These are phyloP conservation scores for Microthlaspi erraticum DNA, from an alignment of 345 rosid species.

Conservation along the genomic window DNA sequence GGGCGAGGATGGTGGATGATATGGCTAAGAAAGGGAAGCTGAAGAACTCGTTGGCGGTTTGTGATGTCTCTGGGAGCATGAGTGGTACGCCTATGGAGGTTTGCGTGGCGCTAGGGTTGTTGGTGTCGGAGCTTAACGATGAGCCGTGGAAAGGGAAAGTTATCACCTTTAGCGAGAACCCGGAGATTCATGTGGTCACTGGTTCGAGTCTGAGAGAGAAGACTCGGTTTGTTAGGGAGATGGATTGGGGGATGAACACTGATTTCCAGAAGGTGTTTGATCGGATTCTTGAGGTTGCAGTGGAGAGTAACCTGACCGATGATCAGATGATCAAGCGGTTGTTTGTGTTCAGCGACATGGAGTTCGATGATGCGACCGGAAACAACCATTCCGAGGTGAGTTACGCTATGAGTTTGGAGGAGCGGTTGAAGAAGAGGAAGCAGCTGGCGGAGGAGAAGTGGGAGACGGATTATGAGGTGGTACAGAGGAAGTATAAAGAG, in stretches of 20 bases:
- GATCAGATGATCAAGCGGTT: constrained; percentile 65
- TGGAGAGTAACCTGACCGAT: constrained; percentile 44
- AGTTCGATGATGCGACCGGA: constrained; percentile 49
- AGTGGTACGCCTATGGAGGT: constrained; percentile 57
- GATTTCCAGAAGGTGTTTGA: constrained; percentile 66
- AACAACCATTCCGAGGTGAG: neutral
- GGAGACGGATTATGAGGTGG: constrained; percentile 56
- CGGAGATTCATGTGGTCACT: constrained; percentile 47
- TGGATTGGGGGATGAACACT: constrained; percentile 48
- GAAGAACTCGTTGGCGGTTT: constrained; percentile 56
- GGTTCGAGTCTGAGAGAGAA: constrained; percentile 48
- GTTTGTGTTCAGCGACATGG: constrained; percentile 78
- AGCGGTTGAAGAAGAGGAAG: neutral
- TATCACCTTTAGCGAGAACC: constrained; percentile 53
- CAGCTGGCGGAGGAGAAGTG: constrained; percentile 30
- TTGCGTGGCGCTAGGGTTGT: constrained; percentile 59
- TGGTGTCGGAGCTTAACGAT: constrained; percentile 58
- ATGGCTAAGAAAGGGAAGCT: constrained; percentile 53
- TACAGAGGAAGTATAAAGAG: constrained; percentile 52
- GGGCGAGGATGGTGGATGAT: constrained; percentile 72
- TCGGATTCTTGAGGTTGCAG: constrained; percentile 53
- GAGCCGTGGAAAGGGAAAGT: constrained; percentile 75
- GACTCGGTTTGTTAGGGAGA: constrained; percentile 42
- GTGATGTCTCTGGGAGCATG: constrained; percentile 68
- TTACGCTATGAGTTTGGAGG: neutral